Conservation (phyloP, 805 yeast species). For the Starmerella kuoi region DNA sequence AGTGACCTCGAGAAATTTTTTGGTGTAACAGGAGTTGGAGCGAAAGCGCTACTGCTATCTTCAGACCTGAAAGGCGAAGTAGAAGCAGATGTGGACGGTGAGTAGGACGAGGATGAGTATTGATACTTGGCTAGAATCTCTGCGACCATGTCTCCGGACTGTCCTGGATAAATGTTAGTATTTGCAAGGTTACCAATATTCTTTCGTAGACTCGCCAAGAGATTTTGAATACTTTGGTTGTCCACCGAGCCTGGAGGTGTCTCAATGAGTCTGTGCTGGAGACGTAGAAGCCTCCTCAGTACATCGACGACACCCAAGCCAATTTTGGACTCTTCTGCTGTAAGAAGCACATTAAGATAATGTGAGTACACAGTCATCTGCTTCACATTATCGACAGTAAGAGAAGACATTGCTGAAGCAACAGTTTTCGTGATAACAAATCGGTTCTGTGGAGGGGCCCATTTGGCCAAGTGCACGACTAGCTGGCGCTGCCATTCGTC, state of each 20-base stretch:
- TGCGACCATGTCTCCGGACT: conserved; percentile 65
- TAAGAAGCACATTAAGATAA: conserved; percentile 15
- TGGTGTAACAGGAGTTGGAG: neutral
- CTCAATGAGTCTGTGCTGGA: conserved; percentile 24
- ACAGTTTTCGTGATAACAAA: conserved; percentile 48
- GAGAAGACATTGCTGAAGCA: conserved; percentile 25
- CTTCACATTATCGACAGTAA: conserved; percentile 17
- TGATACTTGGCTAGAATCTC: conserved; percentile 38
- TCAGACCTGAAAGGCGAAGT: neutral
- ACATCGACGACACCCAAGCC: conserved; percentile 80
- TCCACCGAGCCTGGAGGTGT: conserved; percentile 8
- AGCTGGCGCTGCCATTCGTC: conserved; percentile 44
- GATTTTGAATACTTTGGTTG: conserved; percentile 2
- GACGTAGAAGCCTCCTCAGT: conserved; percentile 35
- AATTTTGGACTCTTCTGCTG: conserved; percentile 56
- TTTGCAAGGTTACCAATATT: conserved; percentile 60
- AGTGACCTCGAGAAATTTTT: conserved; percentile 1
- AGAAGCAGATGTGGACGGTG: neutral
- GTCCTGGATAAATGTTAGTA: conserved; percentile 78
- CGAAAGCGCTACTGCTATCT: neutral
- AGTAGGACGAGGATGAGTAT: neutral
- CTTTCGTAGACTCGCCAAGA: conserved; percentile 11
- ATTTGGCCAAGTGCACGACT: conserved; percentile 53
- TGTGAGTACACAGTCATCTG: conserved; percentile 11
- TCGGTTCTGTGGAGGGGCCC: conserved; percentile 71